Evolutionary conservation across 495 filamentous ascomycete species (phyloP), one percentile per base, ranked within the genome.

Genomic region (Polyplosphaeria fusca): DNA sequence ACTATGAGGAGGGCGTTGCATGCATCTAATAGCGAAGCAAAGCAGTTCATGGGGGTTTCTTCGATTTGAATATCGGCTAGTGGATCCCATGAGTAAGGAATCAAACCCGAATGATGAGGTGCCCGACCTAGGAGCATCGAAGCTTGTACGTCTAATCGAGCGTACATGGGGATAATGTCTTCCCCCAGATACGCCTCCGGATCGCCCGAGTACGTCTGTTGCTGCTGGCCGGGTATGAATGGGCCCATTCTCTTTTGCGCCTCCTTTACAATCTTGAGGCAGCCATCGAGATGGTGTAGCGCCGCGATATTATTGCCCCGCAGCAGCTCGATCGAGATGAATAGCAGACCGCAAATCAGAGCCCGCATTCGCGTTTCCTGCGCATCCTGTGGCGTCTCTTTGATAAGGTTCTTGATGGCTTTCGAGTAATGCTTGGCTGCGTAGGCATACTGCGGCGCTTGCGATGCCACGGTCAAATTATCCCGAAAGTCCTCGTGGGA

Each of bases 331-430:
- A 62, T 50, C 4, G 46, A 47, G 27, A 56, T 56, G 30, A 62
- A 62, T 7, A 62, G 47, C 5, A 62, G 40, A 12, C 59, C 59
- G 35, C 59, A 62, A 13, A 52, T 62, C 13, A 62, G 47, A 47
- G 52, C 59, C 22, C 19, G 32, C 24, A 55, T 24, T 18, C 41
- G 37, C 16, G 45, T 46, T 35, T 56, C 52, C 11, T 56, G 52
- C 0, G 47, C 47, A 25, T 56, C 45, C 14, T 52, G 20, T 23
- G 52, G 46, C 1, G 53, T 47, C 23, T 62, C 52, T 24, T 52
- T 62, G 22, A 50, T 55, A 12, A 61, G 52, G 18, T 52, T 30
- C 22, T 32, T 25, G 2, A 62, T 51, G 1, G 59, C 52, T 38
- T 57, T 62, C 38, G 46, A 44, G 52, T 62, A 62, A 19, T 62